Conservation (phyloP, 768 basidiomycete genomes). For the Boletellus ananas region DNA sequence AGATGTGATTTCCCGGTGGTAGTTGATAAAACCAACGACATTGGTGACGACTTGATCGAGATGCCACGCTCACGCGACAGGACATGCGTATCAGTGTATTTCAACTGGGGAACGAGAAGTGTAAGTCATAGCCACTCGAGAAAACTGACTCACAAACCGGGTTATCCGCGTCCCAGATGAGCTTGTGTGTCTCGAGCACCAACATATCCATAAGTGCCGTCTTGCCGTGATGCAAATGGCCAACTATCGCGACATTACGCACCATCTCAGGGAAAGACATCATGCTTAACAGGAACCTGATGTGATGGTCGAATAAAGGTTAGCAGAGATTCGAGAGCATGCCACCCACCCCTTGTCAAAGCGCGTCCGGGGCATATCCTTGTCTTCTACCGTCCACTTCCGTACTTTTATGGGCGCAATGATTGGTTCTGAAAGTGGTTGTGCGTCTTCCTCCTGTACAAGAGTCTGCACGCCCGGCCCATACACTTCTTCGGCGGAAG, state of each 20-base stretch:
- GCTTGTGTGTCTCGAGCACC: slow-evolving; percentile 92
- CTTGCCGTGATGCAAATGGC: slow-evolving; percentile 97
- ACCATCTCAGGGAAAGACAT: slow-evolving; percentile 91
- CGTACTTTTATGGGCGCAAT: slow-evolving; percentile 92
- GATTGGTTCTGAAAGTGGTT: slow-evolving; percentile 92
- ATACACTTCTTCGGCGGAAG: slow-evolving; percentile 87
- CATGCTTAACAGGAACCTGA: slow-evolving; percentile 89
- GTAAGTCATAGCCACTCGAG: slow-evolving; percentile 17
- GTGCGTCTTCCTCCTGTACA: slow-evolving; percentile 97
- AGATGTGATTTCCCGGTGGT: slow-evolving; percentile 91
- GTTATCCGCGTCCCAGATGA: slow-evolving; percentile 89
- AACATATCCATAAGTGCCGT: slow-evolving; percentile 97
- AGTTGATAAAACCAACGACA: slow-evolving; percentile 85
- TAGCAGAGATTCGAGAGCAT: not conserved
- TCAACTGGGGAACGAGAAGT: slow-evolving; percentile 49
- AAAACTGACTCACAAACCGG: slow-evolving; percentile 51
- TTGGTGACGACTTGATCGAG: slow-evolving; percentile 95
- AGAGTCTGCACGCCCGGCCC: slow-evolving; percentile 92
- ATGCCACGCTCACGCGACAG: slow-evolving; percentile 86
- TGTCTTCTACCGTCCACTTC: slow-evolving; percentile 93
- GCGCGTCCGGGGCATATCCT: slow-evolving; percentile 93
- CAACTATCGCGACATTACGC: slow-evolving; percentile 93
- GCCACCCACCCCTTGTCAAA: slow-evolving; percentile 87
- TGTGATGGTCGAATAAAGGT: slow-evolving; percentile 8
- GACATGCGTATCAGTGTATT: slow-evolving; percentile 95